Conservation (phyloP, 2,329 filamentous ascomycete genomes). For the Penicillium decumbens region DNA sequence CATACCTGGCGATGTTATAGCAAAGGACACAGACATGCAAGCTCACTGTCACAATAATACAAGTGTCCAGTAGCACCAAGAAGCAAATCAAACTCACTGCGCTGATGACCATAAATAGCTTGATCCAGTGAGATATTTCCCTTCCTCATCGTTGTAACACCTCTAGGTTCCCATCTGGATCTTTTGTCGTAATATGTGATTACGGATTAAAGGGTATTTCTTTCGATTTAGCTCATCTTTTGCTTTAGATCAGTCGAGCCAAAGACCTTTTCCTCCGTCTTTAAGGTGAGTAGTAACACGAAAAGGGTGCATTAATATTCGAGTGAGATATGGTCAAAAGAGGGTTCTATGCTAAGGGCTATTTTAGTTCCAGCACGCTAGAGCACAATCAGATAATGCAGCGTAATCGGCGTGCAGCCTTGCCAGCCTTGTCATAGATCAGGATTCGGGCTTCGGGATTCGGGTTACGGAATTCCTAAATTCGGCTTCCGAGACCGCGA, state of each 20-base stretch:
- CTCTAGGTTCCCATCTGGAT: background rate
- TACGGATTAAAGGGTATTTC: background rate
- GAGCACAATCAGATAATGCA: background rate
- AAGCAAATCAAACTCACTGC: slow-evolving; percentile 14
- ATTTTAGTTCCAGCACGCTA: background rate
- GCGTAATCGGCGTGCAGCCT: no score
- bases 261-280: background rate
- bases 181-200: background rate
- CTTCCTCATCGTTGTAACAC: slow-evolving; percentile 3
- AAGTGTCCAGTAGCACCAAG: slow-evolving; percentile 14
- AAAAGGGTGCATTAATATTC: background rate
- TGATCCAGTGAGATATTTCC: slow-evolving; percentile 11
- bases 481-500: background rate
- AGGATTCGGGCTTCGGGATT: background rate
- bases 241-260: background rate
- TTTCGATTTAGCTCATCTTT: background rate
- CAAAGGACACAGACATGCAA: background rate
- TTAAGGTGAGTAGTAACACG: background rate
- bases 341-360: background rate
- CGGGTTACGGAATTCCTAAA: slow-evolving; percentile 8
- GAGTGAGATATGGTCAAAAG: background rate
- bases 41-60: slow-evolving; percentile 19
- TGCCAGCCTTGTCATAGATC: background rate
- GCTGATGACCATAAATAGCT: slow-evolving; percentile 7
- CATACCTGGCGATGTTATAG: slow-evolving; percentile 28